Evolutionary conservation across 2,329 filamentous ascomycete genomes (phyloP).

Genomic region (Cladophialophora psammophila): DNA sequence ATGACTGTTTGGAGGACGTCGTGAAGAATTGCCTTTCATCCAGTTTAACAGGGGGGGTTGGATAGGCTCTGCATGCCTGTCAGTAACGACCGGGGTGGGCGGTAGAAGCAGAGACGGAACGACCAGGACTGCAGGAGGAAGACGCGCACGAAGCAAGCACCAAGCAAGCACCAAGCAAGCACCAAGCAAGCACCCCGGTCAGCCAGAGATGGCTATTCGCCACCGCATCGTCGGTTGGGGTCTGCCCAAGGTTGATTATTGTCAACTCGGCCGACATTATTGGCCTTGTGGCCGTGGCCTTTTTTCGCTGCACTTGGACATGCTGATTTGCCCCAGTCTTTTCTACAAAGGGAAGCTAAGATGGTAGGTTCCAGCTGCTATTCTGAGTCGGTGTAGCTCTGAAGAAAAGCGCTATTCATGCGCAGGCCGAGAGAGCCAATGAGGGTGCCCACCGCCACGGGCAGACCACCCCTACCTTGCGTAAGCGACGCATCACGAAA

Average conservation of each 20-base stretch:
- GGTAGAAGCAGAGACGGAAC: not conserved
- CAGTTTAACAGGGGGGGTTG: slow-evolving; percentile 4
- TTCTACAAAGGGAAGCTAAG: slow-evolving; percentile 16
- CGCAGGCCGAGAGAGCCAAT: slow-evolving; percentile 7
- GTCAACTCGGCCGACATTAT: not conserved
- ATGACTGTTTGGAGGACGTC: not conserved
- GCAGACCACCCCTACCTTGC: slow-evolving; percentile 13
- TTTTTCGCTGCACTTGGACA: not conserved
- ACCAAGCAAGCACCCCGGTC: not conserved
- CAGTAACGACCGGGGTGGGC: not conserved
- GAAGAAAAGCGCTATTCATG: slow-evolving; percentile 2
- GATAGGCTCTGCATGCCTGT: slow-evolving; percentile 14
- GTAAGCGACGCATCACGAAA: slow-evolving; percentile 23
- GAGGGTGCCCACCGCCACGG: not conserved
- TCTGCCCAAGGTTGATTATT: slow-evolving; percentile 5
- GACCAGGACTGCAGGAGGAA: slow-evolving; percentile 1
- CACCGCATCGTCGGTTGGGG: not conserved
- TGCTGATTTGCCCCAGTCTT: slow-evolving; percentile 23
- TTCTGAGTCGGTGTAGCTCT: slow-evolving; percentile 23
- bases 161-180: slow-evolving; percentile 1
- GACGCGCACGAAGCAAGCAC: not conserved
- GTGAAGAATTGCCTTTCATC: slow-evolving; percentile 21
- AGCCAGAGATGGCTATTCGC: not conserved
- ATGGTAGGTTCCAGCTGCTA: slow-evolving; percentile 16
- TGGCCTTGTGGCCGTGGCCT: slow-evolving; percentile 3